Evolutionary conservation across 1,284 basidiomycete species (phyloP).

Genomic region (Ceratobasidium sp.): DNA sequence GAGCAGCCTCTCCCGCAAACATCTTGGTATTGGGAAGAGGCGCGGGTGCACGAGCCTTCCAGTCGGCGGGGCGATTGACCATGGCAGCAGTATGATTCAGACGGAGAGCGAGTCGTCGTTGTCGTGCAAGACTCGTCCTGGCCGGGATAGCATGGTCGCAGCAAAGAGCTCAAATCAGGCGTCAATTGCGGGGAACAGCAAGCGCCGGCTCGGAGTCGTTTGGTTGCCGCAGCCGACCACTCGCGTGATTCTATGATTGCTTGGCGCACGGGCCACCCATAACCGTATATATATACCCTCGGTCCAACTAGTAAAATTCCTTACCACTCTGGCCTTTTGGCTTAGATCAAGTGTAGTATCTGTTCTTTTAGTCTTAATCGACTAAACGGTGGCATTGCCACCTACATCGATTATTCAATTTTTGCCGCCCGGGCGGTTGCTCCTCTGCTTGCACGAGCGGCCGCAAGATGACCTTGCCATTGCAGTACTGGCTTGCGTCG

Average conservation of each 20-base stretch:
- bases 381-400: conserved; percentile 39
- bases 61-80: conserved; percentile 48
- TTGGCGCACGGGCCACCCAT: conserved; percentile 22
- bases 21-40: conserved; percentile 54
- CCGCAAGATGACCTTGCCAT: conserved; percentile 28
- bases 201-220: background rate
- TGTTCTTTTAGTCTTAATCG: conserved; percentile 68
- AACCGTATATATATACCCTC: background rate
- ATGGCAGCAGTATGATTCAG: conserved; percentile 12
- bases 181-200: background rate
- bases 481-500: conserved; percentile 32
- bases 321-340: conserved; percentile 93
- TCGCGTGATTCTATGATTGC: too few relatives aligned
- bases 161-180: background rate
- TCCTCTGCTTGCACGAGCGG: conserved; percentile 41
- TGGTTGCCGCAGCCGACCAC: background rate
- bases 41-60: conserved; percentile 61
- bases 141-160: conserved; percentile 29
- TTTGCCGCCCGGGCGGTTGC: conserved; percentile 37
- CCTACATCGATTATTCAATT: conserved; percentile 39
- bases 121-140: conserved; percentile 1
- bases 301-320: background rate
- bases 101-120: background rate
- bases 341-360: conserved; percentile 98
- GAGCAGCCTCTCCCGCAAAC: conserved; percentile 54